These are phyloP conservation scores for Raphanus hybrid DNA, from an alignment of 441 rosid species.

Conservation along the genomic window DNA sequence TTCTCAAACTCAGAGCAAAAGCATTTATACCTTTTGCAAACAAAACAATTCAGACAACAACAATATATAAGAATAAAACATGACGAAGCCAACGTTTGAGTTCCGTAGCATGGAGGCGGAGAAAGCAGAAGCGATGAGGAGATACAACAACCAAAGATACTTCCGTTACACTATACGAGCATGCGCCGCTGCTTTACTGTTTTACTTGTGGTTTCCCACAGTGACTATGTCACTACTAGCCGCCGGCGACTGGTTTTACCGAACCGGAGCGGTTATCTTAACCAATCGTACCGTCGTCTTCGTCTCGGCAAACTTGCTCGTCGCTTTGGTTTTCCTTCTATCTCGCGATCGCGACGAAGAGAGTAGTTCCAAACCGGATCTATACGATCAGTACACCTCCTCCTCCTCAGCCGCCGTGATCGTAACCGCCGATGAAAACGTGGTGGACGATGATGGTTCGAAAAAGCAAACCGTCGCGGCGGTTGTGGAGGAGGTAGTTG, in stretches of 20 bases:
- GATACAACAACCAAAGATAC: slow-evolving; percentile 27
- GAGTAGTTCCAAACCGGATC: slow-evolving; percentile 16
- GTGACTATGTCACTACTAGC: neutral
- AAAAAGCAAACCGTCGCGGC: slow-evolving; percentile 17
- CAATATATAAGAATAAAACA: neutral
- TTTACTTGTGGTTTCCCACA: slow-evolving; percentile 30
- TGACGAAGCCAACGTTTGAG: slow-evolving; percentile 11
- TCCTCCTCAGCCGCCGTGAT: slow-evolving; percentile 11
- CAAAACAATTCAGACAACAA: neutral
- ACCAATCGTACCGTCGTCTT: slow-evolving; percentile 25
- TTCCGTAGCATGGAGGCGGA: slow-evolving; percentile 26
- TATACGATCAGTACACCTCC: slow-evolving; percentile 35
- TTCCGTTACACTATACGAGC: neutral
- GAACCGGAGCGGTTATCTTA: neutral
- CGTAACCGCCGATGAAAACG: slow-evolving; percentile 2
- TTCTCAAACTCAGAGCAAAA: neutral
- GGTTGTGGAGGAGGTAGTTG: neutral
- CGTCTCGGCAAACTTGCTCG: slow-evolving; percentile 15
- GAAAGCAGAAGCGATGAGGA: slow-evolving; percentile 43
- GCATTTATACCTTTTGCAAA: neutral
- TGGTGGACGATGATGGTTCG: neutral
- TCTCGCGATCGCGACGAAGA: slow-evolving; percentile 14
- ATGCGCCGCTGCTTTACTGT: neutral
- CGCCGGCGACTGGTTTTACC: slow-evolving; percentile 16
- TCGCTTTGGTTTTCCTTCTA: slow-evolving; percentile 24